Evolutionary conservation across 192 early-diverging fungal species (phyloP), one percentile per base, ranked within the genome.

Genomic region (Coemansia sp.): DNA sequence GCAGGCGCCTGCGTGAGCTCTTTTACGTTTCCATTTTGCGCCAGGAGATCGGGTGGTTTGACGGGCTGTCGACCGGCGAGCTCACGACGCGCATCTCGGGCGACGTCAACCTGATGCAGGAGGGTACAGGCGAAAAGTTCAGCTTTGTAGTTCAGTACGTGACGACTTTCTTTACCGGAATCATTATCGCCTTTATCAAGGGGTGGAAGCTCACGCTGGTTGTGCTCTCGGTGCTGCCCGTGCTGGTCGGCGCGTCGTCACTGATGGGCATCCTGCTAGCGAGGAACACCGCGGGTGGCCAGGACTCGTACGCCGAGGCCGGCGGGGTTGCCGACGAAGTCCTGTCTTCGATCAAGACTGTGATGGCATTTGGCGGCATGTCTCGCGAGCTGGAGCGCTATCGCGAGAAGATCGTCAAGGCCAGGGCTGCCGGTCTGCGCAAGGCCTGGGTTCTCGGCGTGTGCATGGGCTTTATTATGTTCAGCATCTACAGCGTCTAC

Each of bases 11-110:
- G 47, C 85, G 95, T 22, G 82, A 89, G 67, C 60, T 57, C 31
- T 98, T 94, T 66, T 86, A 95, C 32, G 72, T 82, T 31, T 68
- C 91, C 5, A 89, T 96, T 57, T 83, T 98, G 56, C 86, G 92
- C 49, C 95, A 96, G 73, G 90, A 96, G 24, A 89, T 94, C 40
- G 87, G 85, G 17, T 98, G 92, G 89, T 96, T 95, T 70, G 96
- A 98, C 61, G 83, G 76, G 36, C 83, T 86, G 58, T 86, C 87
- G 61, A 86, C 89, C 29, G 95, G 93, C 54, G 91, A 92, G 59
- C 85, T 98, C 41, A 92, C 93, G 6, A 93, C 94, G 27, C 90
- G 94, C 29, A 87, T 98, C 36, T 90, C 94, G 39, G 86, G 88
- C 41, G 94, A 98, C 46, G 94, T 91, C 22, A 89, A 90, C 41